phyloP scores from a whole-genome alignment of 345 rosid genomes.

The Eucalyptus shirleyi region DNA sequence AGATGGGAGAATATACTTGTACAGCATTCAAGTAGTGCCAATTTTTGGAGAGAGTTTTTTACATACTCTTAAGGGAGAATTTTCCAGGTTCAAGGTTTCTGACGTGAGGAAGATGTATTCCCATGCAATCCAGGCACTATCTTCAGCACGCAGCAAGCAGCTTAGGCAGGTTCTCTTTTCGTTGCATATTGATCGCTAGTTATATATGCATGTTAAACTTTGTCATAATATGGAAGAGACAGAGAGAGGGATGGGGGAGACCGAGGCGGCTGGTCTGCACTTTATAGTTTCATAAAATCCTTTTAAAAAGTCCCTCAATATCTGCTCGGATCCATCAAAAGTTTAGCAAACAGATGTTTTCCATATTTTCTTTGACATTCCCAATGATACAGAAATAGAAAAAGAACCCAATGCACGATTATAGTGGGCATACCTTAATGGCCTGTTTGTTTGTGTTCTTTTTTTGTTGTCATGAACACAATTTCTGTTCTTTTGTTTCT shows the following conservation, averaged over 20 bases:
- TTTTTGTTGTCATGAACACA: too few species aligned
- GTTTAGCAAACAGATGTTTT: neutral
- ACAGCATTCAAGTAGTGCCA: slow-evolving; percentile 61
- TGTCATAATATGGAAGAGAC: neutral
- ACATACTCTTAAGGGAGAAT: slow-evolving; percentile 65
- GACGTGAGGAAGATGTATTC: slow-evolving; percentile 83
- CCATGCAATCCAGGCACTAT: slow-evolving; percentile 82
- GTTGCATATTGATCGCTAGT: neutral
- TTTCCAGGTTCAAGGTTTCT: slow-evolving; percentile 89
- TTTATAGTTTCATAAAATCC: neutral
- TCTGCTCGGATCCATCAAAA: neutral
- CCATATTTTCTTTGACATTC: neutral
- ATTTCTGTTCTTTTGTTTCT: too few species aligned
- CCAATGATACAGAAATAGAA: neutral
- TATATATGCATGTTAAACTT: neutral
- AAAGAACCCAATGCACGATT: neutral
- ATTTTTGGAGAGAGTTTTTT: slow-evolving; percentile 81
- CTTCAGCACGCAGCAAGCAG: slow-evolving; percentile 71
- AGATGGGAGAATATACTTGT: slow-evolving; percentile 80
- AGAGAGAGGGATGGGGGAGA: neutral
- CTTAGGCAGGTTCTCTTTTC: slow-evolving; percentile 83
- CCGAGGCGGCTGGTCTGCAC: neutral
- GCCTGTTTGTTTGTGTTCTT: too few species aligned
- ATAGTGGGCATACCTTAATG: neutral
- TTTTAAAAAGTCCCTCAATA: neutral